Evolutionary conservation across 225 moss, liverwort and hornwort species (phyloP), one percentile per base, ranked within the genome.

Genomic region (Polytrichum formosum): DNA sequence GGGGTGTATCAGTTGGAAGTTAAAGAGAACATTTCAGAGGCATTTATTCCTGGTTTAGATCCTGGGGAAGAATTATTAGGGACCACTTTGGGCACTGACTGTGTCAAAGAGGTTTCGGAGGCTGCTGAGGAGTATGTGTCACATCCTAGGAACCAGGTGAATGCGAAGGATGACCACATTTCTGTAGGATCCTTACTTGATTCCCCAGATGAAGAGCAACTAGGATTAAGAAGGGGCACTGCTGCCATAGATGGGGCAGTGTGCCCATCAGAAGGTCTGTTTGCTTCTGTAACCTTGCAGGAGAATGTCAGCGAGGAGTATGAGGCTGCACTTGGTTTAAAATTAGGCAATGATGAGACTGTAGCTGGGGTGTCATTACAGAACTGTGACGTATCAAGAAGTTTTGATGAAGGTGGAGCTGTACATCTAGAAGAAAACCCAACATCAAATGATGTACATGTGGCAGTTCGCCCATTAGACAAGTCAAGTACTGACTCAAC

Each of bases 241-340:
- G 67, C 74, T 67, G 55, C 72, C 35, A 67, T 56, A 73, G 56
- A 68, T 66, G 79, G 65, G 68, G n/a, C 56, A 55, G 37, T 17
- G 61, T 72, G 72, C 58, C 31, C 68, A 10, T 75, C 72, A 74
- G 77, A 79, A 77, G 72, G 72, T 53, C 79, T 62, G 26, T 54
- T 77, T 67, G 68, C 63, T 69, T 30, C 66, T 74, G 66, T 74
- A 63, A 55, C 63, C 61, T 69, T 67, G 53, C 66, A 75, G 71
- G 79, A 64, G 37, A 82, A 55, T 26, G 35, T 66, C 72, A 27
- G 65, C 59, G 73, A 73, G 73, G 83, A 87, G 67, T 83, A 80
- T 70, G 87, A 87, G 67, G 78, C 78, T 83, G 78, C 81, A 66
- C 74, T 87, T 58, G 87, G 78, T 73, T 81, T 87, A 73, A 74